Conservation (phyloP, 345 rosid species). For the Barbarea vulgaris region DNA sequence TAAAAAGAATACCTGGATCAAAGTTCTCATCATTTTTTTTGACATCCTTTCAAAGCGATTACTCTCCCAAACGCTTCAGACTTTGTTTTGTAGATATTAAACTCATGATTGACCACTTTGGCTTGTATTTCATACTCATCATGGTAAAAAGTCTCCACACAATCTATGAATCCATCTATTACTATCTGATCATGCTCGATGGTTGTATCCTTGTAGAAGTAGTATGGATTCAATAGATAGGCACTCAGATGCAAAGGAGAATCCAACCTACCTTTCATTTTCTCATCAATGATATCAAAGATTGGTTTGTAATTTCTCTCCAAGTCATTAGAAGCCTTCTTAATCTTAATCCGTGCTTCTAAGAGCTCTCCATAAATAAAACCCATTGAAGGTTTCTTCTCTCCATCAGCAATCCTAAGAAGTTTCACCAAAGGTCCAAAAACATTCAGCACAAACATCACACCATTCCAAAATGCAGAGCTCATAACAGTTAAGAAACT, state of each 20-base stretch:
- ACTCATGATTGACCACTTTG: not conserved
- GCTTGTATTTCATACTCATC: not conserved
- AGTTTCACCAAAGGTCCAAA: slow-evolving; percentile 1
- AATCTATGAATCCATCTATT: slow-evolving; percentile 1
- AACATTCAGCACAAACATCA: not conserved
- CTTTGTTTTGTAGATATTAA: not conserved
- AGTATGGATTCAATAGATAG: not conserved
- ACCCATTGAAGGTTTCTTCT: slow-evolving; percentile 7
- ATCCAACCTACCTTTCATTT: slow-evolving; percentile 18
- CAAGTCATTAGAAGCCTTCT: not conserved
- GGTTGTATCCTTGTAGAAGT: slow-evolving; percentile 3
- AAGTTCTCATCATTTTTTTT: not conserved
- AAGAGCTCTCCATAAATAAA: slow-evolving; percentile 19
- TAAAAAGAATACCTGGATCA: not conserved
- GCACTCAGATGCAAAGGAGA: not conserved
- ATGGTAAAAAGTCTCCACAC: slow-evolving; percentile 13
- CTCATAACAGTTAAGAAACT: not conserved
- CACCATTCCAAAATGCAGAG: not conserved
- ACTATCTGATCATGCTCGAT: not conserved
- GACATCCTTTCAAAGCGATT: too few species aligned
- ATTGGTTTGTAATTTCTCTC: slow-evolving; percentile 17
- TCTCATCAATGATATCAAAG: slow-evolving; percentile 17
- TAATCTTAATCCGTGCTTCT: not conserved
- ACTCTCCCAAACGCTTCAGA: not conserved
- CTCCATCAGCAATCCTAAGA: slow-evolving; percentile 7